Percentiles rank a stretch among this genome's conserved stretches.
These are phyloP conservation scores for Wickerhamomyces sydowiorum DNA, from an alignment of 805 yeast species.

Conservation along the genomic window DNA sequence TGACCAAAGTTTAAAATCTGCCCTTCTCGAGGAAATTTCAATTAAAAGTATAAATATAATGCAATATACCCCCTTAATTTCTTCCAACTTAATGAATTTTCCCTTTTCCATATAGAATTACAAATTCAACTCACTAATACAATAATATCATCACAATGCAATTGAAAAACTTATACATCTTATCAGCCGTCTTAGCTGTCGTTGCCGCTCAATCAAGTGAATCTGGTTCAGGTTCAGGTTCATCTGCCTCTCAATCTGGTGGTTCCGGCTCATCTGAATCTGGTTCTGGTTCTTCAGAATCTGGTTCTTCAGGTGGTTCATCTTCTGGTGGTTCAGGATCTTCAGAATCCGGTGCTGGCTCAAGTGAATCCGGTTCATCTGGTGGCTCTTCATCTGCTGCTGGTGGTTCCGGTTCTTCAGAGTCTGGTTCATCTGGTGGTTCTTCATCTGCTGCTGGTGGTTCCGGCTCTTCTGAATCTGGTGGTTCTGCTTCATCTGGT, in stretches of 20 bases:
- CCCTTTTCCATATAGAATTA: neutral
- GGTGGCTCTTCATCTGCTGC: neutral
- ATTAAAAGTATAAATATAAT: neutral
- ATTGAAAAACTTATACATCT: conserved; percentile 9
- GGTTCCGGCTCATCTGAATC: neutral
- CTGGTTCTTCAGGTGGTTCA: neutral
- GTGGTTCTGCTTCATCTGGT: neutral
- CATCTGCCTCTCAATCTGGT: conserved; percentile 3
- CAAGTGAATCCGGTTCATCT: no score
- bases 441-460: neutral
- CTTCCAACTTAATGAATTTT: neutral
- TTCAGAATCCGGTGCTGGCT: neutral
- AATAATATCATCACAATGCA: no score
- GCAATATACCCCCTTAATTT: neutral
- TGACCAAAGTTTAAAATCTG: neutral
- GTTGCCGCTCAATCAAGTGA: conserved; percentile 8
- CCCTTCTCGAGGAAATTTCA: no score
- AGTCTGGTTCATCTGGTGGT: neutral
- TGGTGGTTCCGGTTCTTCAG: neutral
- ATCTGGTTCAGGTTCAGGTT: conserved; percentile 2
- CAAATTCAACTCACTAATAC: no score
- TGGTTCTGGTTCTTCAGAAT: conserved; percentile 1
- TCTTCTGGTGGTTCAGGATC: neutral
- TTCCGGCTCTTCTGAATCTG: conserved; percentile 9
- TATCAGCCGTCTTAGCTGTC: conserved; percentile 7